Conservation (phyloP, 2,329 filamentous ascomycete genomes). For the Xylariales sp. region DNA sequence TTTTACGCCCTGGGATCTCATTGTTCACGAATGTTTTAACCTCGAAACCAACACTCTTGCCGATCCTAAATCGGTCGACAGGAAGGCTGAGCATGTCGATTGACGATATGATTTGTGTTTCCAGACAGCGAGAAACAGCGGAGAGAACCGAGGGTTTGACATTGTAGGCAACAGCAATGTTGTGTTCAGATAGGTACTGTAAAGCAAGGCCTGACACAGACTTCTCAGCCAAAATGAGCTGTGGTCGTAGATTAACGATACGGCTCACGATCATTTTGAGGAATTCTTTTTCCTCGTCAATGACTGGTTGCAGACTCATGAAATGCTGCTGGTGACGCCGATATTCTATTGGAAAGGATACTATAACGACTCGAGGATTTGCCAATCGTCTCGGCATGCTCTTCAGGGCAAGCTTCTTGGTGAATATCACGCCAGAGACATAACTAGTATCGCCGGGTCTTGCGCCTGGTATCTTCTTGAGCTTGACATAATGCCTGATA, state of each 20-base stretch:
- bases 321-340: conserved; percentile 90
- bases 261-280: conserved; percentile 86
- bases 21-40: conserved; percentile 92
- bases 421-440: conserved; percentile 93
- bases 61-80: conserved; percentile 63
- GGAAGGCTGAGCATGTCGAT: conserved; percentile 85
- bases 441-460: conserved; percentile 91
- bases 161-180: conserved; percentile 92
- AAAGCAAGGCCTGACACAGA: conserved; percentile 89
- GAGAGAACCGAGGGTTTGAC: conserved; percentile 95
- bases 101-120: conserved; percentile 89
- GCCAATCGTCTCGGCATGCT: conserved; percentile 87
- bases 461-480: conserved; percentile 93
- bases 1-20: conserved; percentile 68
- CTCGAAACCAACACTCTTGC: conserved; percentile 82
- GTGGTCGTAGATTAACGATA: conserved; percentile 80
- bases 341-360: conserved; percentile 95
- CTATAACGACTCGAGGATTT: conserved; percentile 82
- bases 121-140: conserved; percentile 86
- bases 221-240: conserved; percentile 86
- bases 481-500: conserved; percentile 92
- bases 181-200: conserved; percentile 80
- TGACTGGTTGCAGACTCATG: conserved; percentile 96
- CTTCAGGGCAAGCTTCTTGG: conserved; percentile 93
- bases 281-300: conserved; percentile 94